Evolutionary conservation across 176 grass and related monocot species (phyloP).

Genomic region (Aegilops speltoides): DNA sequence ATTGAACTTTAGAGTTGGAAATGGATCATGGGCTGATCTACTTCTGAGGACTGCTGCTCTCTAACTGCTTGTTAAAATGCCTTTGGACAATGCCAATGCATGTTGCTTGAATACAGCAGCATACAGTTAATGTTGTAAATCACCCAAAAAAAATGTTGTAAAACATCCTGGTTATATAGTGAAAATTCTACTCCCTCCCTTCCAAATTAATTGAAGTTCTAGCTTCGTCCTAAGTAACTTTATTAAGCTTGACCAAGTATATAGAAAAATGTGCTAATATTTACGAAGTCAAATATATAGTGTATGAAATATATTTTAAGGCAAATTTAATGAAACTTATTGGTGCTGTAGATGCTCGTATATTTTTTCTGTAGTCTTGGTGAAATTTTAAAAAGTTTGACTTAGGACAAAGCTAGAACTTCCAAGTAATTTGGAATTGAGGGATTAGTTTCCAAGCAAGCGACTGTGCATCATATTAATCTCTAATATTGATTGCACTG

Average conservation of each 20-base stretch:
- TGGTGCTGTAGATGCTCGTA: too few species aligned
- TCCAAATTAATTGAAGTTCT: too few species aligned
- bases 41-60: not conserved
- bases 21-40: not conserved
- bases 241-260: too few species aligned
- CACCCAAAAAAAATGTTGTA: not conserved
- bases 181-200: not conserved
- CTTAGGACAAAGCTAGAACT: too few species aligned
- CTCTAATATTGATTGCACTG: not conserved
- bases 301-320: too few species aligned
- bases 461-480: not conserved
- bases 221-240: too few species aligned
- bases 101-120: slow-evolving; percentile 20
- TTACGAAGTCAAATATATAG: too few species aligned
- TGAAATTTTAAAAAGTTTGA: too few species aligned
- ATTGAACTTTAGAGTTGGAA: not conserved
- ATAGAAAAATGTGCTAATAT: too few species aligned
- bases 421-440: too few species aligned
- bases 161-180: not conserved
- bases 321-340: too few species aligned
- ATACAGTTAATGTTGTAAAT: not conserved
- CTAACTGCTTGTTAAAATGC: not conserved
- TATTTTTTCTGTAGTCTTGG: too few species aligned
- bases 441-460: not conserved
- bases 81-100: not conserved